These are phyloP conservation scores for Solanum hybrid DNA, from an alignment of 305 asterid genomes.

Conservation along the genomic window DNA sequence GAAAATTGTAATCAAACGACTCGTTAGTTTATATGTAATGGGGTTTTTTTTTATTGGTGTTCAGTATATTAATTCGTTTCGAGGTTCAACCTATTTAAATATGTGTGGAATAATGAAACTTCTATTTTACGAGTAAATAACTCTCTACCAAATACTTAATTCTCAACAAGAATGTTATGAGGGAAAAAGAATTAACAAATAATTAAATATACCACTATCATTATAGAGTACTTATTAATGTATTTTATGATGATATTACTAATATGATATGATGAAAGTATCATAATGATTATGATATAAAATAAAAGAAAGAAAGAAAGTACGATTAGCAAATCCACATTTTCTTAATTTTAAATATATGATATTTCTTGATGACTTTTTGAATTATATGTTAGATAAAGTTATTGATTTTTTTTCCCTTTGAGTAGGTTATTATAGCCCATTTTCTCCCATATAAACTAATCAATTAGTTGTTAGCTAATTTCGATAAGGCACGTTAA, in stretches of 20 bases:
- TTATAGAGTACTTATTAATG: not conserved
- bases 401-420: not conserved
- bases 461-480: not conserved
- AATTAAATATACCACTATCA: not conserved
- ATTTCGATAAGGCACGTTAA: not conserved
- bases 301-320: not conserved
- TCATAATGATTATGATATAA: not conserved
- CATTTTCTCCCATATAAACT: not conserved
- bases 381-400: not conserved
- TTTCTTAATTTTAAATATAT: not conserved
- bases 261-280: not conserved
- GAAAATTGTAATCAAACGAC: not conserved
- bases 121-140: not conserved
- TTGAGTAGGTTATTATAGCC: not conserved
- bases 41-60: accelerated
- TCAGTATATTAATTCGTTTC: not conserved
- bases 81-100: not conserved
- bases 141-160: not conserved
- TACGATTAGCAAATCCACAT: not conserved
- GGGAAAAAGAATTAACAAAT: not conserved
- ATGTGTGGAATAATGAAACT: accelerated
- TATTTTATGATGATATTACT: not conserved
- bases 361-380: not conserved
- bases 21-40: not conserved
- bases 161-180: not conserved